Evolutionary conservation across 2,329 filamentous ascomycete species (phyloP).

Genomic region (Cladosporium sp.): DNA sequence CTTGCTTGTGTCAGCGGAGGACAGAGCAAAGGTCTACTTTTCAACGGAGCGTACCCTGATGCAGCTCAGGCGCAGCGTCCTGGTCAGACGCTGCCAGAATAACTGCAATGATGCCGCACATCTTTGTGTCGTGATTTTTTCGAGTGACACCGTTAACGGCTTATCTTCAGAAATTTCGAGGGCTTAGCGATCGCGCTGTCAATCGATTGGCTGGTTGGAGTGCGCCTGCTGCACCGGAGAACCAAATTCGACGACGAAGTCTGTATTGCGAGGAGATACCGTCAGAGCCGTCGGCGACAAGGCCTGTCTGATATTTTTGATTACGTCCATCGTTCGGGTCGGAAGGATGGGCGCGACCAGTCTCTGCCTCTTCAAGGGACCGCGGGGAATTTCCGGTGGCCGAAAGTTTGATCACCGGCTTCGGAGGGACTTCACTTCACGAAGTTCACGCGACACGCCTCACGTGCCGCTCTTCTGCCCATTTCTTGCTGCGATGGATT

Average conservation of each 20-base stretch:
- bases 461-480: too few species aligned
- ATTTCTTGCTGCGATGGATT: too few species aligned
- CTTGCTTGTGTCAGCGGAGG: conserved; percentile 24
- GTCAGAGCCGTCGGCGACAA: conserved; percentile 17
- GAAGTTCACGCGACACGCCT: too few species aligned
- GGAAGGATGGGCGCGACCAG: too few species aligned
- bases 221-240: neutral
- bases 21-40: conserved; percentile 28
- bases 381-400: too few species aligned
- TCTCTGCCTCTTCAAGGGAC: too few species aligned
- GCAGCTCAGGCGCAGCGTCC: conserved; percentile 32
- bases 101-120: conserved; percentile 48
- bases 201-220: too few species aligned
- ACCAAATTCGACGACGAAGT: conserved; percentile 26
- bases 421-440: too few species aligned
- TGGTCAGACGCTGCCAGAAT: conserved; percentile 39
- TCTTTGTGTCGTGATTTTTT: conserved; percentile 24
- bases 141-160: too few species aligned
- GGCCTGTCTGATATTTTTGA: neutral
- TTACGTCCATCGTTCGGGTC: neutral
- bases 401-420: too few species aligned
- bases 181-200: too few species aligned
- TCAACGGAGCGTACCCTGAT: conserved; percentile 21
- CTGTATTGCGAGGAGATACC: conserved; percentile 30
- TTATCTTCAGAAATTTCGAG: too few species aligned